phyloP scores from a whole-genome alignment of 768 basidiomycete genomes.

The Fomitopsis pulvina region DNA sequence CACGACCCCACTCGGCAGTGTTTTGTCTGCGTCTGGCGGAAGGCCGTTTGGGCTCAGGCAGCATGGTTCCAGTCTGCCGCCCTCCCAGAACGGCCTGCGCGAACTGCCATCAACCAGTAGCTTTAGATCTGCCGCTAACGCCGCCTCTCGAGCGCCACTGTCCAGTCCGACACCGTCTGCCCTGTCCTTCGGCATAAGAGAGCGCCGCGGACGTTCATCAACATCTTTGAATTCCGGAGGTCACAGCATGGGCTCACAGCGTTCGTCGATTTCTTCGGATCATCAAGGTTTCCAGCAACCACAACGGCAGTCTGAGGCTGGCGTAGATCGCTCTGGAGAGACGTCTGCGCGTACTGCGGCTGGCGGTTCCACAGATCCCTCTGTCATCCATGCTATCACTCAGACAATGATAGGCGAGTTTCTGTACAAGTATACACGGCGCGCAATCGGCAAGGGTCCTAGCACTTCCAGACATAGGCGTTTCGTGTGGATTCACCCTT shows the following conservation, averaged over 20 bases:
- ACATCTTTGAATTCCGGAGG: slow-evolving; percentile 63
- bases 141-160: slow-evolving; percentile 44
- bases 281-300: slow-evolving; percentile 46
- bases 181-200: slow-evolving; percentile 43
- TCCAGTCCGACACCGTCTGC: slow-evolving; percentile 35
- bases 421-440: slow-evolving; percentile 94
- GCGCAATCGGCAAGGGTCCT: slow-evolving; percentile 83
- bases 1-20: slow-evolving; percentile 73
- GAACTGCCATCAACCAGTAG: slow-evolving; percentile 76
- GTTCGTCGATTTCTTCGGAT: slow-evolving; percentile 81
- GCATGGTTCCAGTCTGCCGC: slow-evolving; percentile 73
- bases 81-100: slow-evolving; percentile 57
- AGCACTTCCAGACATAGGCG: slow-evolving; percentile 86
- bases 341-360: slow-evolving; percentile 13
- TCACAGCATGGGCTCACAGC: slow-evolving; percentile 60
- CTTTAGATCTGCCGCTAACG: slow-evolving; percentile 69
- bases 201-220: slow-evolving; percentile 54
- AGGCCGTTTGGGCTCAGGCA: slow-evolving; percentile 45
- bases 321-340: slow-evolving; percentile 28
- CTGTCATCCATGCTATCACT: slow-evolving; percentile 92
- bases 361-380: slow-evolving; percentile 70
- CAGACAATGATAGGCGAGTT: slow-evolving; percentile 99
- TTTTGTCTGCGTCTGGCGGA: slow-evolving; percentile 46
- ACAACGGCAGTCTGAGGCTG: slow-evolving; percentile 24
- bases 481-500: slow-evolving; percentile 99